These are phyloP conservation scores for Albizia julibrissin DNA, from an alignment of 306 rosid genomes.

Conservation along the genomic window DNA sequence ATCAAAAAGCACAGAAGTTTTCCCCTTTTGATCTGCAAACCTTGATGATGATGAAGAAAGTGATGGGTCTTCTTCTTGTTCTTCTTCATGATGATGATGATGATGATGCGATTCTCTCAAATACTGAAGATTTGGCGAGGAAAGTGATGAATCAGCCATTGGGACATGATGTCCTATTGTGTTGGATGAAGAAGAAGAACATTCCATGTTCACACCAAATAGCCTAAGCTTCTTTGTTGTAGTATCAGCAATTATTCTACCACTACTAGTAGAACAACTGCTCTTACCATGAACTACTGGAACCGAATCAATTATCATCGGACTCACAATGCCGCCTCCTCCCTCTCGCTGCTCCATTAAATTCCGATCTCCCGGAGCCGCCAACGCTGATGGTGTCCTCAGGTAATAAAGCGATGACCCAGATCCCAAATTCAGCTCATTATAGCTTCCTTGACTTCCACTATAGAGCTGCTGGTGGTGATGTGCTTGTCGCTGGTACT, in stretches of 20 bases:
- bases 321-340: constrained; percentile 29
- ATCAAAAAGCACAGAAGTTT: constrained; percentile 51
- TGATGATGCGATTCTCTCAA: constrained; percentile 37
- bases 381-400: constrained; percentile 37
- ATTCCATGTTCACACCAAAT: constrained; percentile 89
- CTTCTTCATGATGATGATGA: background rate
- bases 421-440: constrained; percentile 34
- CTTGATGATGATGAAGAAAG: constrained; percentile 34
- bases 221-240: constrained; percentile 58
- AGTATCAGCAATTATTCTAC: background rate
- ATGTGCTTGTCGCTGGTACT: constrained; percentile 2
- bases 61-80: constrained; percentile 22
- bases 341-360: constrained; percentile 11
- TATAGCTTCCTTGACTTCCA: background rate
- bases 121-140: constrained; percentile 27
- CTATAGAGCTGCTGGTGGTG: constrained; percentile 34
- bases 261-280: background rate
- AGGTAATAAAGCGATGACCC: constrained; percentile 34
- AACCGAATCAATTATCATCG: constrained; percentile 56
- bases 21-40: constrained; percentile 50
- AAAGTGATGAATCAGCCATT: constrained; percentile 17
- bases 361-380: constrained; percentile 22
- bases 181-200: constrained; percentile 30
- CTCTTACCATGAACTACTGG: constrained; percentile 38
- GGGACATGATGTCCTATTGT: constrained; percentile 24